phyloP scores from a whole-genome alignment of 2,329 filamentous ascomycete species.

The Cadophora sp. region DNA sequence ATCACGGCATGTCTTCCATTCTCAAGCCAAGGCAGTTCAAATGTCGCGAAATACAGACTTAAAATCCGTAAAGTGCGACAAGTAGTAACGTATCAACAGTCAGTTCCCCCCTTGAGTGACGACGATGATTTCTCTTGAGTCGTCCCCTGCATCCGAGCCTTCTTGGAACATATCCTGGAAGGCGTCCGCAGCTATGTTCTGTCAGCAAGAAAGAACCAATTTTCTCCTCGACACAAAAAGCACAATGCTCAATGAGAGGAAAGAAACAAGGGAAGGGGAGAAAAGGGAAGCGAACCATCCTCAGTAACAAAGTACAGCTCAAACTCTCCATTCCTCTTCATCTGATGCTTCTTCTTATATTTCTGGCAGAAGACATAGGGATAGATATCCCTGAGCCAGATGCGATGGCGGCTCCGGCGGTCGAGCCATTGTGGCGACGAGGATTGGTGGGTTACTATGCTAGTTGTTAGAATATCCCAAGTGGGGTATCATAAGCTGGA shows the following conservation, averaged over 20 bases:
- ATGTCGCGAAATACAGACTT: background rate
- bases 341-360: slow-evolving; percentile 61
- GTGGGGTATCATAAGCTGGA: too few species aligned
- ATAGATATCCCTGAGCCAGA: slow-evolving; percentile 61
- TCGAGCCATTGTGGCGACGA: slow-evolving; percentile 57
- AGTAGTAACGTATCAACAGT: background rate
- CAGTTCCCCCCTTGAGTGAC: slow-evolving; percentile 14
- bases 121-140: background rate
- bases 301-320: slow-evolving; percentile 42
- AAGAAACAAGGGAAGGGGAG: background rate
- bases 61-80: background rate
- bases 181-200: slow-evolving; percentile 31
- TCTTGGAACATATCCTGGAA: slow-evolving; percentile 36
- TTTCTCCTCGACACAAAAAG: too few species aligned
- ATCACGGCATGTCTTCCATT: background rate
- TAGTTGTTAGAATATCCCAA: background rate
- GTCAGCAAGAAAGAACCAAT: slow-evolving; percentile 11
- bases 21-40: background rate
- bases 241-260: too few species aligned
- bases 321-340: slow-evolving; percentile 47
- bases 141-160: slow-evolving; percentile 11
- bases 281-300: slow-evolving; percentile 33
- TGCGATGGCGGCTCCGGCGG: slow-evolving; percentile 52
- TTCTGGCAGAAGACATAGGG: slow-evolving; percentile 65
- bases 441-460: slow-evolving; percentile 60